Evolutionary conservation across 1,284 basidiomycete genomes (phyloP).

Genomic region (Acaromyces ingoldii): DNA sequence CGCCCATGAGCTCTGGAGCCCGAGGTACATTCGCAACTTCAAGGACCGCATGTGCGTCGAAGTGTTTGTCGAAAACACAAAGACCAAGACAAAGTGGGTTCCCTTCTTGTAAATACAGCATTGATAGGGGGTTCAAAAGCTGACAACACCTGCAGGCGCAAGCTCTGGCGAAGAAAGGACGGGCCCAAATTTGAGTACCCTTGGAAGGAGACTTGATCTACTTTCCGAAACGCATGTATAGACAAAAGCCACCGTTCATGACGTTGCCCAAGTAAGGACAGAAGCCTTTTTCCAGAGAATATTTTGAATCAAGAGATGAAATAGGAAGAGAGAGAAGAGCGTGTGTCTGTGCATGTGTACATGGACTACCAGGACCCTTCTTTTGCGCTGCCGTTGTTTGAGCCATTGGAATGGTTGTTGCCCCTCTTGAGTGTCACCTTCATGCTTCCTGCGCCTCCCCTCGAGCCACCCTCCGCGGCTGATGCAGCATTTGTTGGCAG

Average conservation of each 20-base stretch:
- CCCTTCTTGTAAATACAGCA: not conserved
- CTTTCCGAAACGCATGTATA: too few relatives aligned
- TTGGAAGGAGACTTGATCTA: conserved; percentile 47
- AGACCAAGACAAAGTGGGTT: conserved; percentile 83
- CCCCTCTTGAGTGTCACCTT: conserved; percentile 3
- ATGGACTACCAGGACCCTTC: too few relatives aligned
- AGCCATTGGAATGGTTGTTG: conserved; percentile 1
- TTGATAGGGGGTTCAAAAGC: not conserved
- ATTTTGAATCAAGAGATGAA: too few relatives aligned
- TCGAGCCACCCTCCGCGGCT: too few relatives aligned
- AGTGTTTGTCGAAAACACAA: conserved; percentile 74
- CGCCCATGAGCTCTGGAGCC: conserved; percentile 96
- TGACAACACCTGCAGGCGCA: conserved; percentile 21
- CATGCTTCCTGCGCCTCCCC: too few relatives aligned
- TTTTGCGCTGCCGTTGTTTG: too few relatives aligned
- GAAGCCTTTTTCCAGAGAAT: too few relatives aligned
- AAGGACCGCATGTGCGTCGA: conserved; percentile 79
- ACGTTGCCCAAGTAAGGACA: too few relatives aligned
- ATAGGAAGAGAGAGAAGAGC: too few relatives aligned
- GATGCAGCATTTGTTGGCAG: too few relatives aligned
- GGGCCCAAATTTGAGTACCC: conserved; percentile 46
- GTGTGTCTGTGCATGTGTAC: too few relatives aligned
- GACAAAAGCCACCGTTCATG: too few relatives aligned
- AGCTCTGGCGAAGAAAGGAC: conserved; percentile 50
- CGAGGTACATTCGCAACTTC: conserved; percentile 88